Evolutionary conservation across 768 basidiomycete species (phyloP).

Genomic region (Agrocybe pediades): DNA sequence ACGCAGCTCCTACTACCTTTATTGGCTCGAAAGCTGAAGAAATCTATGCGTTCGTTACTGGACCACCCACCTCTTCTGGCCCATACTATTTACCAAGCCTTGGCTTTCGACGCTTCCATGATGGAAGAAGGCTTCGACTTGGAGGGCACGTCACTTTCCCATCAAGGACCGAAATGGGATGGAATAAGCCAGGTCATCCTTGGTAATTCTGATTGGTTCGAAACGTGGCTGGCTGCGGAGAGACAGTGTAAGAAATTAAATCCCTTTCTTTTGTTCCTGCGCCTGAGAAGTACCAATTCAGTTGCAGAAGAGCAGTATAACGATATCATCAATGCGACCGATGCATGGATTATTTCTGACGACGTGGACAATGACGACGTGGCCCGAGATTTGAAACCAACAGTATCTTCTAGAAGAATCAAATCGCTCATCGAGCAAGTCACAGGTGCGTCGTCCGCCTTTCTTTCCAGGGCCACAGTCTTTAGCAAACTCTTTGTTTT

Average conservation of each 20-base stretch:
- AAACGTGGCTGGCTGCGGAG: slow-evolving; percentile 88
- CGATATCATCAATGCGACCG: slow-evolving; percentile 74
- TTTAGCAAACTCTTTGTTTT: background rate
- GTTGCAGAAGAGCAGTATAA: slow-evolving; percentile 89
- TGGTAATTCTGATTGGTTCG: slow-evolving; percentile 86
- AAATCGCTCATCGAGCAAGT: slow-evolving; percentile 90
- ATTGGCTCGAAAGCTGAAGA: slow-evolving; percentile 72
- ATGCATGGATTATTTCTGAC: slow-evolving; percentile 86
- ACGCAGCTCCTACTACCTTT: slow-evolving; percentile 76
- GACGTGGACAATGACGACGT: slow-evolving; percentile 47
- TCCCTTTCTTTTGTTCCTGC: background rate
- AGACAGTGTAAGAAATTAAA: slow-evolving; percentile 71
- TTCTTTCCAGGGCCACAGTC: background rate
- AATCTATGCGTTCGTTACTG: slow-evolving; percentile 73
- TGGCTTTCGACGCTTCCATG: slow-evolving; percentile 83
- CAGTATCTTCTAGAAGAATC: slow-evolving; percentile 81
- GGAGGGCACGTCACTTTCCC: slow-evolving; percentile 46
- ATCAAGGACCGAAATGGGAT: slow-evolving; percentile 50
- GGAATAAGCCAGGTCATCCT: slow-evolving; percentile 85
- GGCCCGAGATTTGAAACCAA: slow-evolving; percentile 58
- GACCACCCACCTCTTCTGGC: slow-evolving; percentile 84
- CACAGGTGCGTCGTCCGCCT: slow-evolving; percentile 74
- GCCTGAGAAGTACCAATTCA: slow-evolving; percentile 32
- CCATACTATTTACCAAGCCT: slow-evolving; percentile 92
- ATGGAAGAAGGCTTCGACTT: slow-evolving; percentile 73